Base-by-base conservation (phyloP, 1,139 yeast genomes). In the Saccharomyces pastorianus region DNA sequence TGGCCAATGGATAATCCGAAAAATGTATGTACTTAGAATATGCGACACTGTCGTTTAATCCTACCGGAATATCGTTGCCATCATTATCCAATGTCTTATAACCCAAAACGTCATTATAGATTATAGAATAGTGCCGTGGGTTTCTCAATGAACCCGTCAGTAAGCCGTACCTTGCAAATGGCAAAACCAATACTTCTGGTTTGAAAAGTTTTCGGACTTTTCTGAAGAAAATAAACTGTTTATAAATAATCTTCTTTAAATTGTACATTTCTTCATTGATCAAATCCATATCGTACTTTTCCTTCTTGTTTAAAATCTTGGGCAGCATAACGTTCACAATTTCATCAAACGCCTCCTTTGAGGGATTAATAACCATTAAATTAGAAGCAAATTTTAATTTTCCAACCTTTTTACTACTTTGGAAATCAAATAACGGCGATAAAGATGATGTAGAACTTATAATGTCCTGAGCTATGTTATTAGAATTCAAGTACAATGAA, bases 321-420 rank as follows among this genome's bases (percentile, higher is more conserved):
- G 71, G 71, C n/a, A 68, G 27, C 17, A 55, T 46, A 13, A 53
- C 55, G 17, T 56, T 49, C 17, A 53, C 47, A 17, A 66, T 62
- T 11, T 49, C 41, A 5, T 57, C 46, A 50, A 63, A 67, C 1
- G 58, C 52, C 42, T 59, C 60, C 9, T 48, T 47, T n/a, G 64
- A 60, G 8, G 71, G 71, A 17, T 60, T 66, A 27, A 68, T 65
- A 5, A 68, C 71, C 71, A 68, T 68, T 13, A 68, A 48, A 53
- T 64, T 60, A 4, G 69, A 59, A 2, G 69, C 65, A 57, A 67
- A 66, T 38, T 59, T 60, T 2, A 62, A 53, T 51, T 63, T 64
- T 41, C 62, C 53, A 9, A 59, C 55, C 42, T 58, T 55, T n/a
- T 55, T 55, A 8, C 50, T 51, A 20, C 46, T 48, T 26, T 55